phyloP scores from a whole-genome alignment of 495 filamentous ascomycete species.

The Penicillium daleae region DNA sequence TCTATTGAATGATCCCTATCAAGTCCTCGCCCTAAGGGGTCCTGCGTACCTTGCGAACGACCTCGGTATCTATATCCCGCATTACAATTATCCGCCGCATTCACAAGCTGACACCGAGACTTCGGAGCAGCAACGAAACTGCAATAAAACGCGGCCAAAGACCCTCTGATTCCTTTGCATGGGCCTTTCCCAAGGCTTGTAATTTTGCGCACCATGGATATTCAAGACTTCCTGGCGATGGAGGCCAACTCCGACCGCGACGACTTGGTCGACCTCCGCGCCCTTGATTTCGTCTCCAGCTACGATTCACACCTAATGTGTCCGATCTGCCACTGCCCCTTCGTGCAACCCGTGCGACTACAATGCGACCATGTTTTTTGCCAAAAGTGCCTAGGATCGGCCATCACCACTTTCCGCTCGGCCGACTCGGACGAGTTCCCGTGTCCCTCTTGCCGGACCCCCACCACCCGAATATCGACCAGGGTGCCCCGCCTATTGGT shows the following conservation, averaged over 20 bases:
- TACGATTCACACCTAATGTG: constrained; percentile 82
- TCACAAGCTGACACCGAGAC: constrained; percentile 20
- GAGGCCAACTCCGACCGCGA: constrained; percentile 36
- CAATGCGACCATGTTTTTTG: constrained; percentile 81
- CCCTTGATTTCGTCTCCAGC: constrained; percentile 68
- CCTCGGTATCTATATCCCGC: constrained; percentile 30
- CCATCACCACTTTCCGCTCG: constrained; percentile 50
- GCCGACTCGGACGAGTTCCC: constrained; percentile 46
- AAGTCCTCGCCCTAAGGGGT: constrained; percentile 28
- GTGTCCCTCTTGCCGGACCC: constrained; percentile 52
- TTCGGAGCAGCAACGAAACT: constrained; percentile 7
- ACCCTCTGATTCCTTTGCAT: background rate
- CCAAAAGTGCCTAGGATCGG: constrained; percentile 65
- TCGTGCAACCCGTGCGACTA: constrained; percentile 71
- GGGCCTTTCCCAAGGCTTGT: constrained; percentile 1
- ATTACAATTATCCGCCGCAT: constrained; percentile 17
- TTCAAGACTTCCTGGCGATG: constrained; percentile 41
- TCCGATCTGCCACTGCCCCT: constrained; percentile 78
- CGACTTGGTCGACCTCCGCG: constrained; percentile 62
- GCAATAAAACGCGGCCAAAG: background rate
- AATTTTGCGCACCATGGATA: constrained; percentile 31
- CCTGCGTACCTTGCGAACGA: constrained; percentile 15
- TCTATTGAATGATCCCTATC: background rate
- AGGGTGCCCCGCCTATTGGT: constrained; percentile 58
- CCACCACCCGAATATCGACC: constrained; percentile 39